Evolutionary conservation across 768 basidiomycete species (phyloP), one percentile per base, ranked within the genome.

Genomic region (Collybia mongolica): DNA sequence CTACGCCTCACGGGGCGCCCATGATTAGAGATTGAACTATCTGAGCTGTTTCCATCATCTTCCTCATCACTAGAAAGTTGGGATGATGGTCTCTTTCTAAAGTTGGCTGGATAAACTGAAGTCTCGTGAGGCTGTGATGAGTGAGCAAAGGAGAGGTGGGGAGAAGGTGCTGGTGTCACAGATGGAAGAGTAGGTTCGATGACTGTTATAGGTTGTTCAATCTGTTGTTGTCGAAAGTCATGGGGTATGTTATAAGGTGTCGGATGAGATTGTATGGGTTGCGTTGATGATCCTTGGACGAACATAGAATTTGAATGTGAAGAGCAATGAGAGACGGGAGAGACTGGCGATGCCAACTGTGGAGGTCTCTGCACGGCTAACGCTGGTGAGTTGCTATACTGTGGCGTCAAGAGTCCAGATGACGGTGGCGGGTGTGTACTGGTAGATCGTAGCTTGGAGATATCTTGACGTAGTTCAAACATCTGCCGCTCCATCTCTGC

Each of bases 401-500:
- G 71, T 48, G 67, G 63, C 14, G 65, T 69, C 38, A 60, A 54
- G 22, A 67, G 51, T 19, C 63, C 63, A 12, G 58, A 45, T 38
- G 58, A 17, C 22, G 59, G 51, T 20, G 60, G 42, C 19, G 51
- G 40, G 41, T 60, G 60, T 17, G 63, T 59, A 39, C 79, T 60
- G 45, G 68, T 72, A 17, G 73, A 66, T 52, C 72, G 74, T 45
- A 84, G 70, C 15, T 66, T 58, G 23, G 70, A 58, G 48, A 85
- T 69, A 59, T 85, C 79, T 54, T 76, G 73, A 20, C 73, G 79
- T 74, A 85, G 74, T 51, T 76, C 77, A 2, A 71, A 54, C 54
- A 88, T 71, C 42, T 75, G 74, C 18, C 72, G 68, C 58, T 87
- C 82, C 71, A 80, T 77, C 59, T 85, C 81, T 22, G 76, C 78